Conservation (phyloP, 2,329 filamentous ascomycete species). For the Penicillium brasilianum region DNA sequence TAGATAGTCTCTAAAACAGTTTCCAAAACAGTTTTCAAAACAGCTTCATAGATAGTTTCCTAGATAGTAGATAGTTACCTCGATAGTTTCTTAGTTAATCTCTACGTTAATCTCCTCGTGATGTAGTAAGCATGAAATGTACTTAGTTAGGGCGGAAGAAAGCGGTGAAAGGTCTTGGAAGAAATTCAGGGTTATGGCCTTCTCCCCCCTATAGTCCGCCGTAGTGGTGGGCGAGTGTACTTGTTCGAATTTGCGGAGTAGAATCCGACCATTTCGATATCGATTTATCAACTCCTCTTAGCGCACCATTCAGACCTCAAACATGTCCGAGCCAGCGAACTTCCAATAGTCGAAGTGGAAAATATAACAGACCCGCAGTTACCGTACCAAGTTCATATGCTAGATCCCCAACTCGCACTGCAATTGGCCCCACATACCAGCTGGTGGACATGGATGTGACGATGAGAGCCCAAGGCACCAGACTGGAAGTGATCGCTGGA, state of each 20-base stretch:
- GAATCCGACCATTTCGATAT: background rate
- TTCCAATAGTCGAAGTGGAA: background rate
- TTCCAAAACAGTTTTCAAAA: no score
- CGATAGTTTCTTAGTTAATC: no score
- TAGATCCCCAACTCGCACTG: background rate
- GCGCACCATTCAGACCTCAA: background rate
- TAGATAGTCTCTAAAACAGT: no score
- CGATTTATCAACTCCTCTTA: background rate
- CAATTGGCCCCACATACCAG: slow-evolving; percentile 4
- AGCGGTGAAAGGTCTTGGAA: no score
- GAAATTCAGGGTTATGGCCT: no score
- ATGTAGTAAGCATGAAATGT: no score
- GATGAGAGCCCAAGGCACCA: background rate
- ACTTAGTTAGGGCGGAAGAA: no score
- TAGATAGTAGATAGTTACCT: no score
- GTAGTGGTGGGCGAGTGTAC: no score
- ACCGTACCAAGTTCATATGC: background rate
- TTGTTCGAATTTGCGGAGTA: background rate
- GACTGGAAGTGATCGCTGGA: background rate
- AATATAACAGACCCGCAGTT: background rate
- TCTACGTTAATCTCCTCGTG: no score
- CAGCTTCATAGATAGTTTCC: no score
- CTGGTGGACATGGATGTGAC: slow-evolving; percentile 3
- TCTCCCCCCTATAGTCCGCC: no score
- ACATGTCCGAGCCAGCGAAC: background rate